Evolutionary conservation across 1,284 basidiomycete species (phyloP).

Genomic region (Cutaneotrichosporon cavernicola): DNA sequence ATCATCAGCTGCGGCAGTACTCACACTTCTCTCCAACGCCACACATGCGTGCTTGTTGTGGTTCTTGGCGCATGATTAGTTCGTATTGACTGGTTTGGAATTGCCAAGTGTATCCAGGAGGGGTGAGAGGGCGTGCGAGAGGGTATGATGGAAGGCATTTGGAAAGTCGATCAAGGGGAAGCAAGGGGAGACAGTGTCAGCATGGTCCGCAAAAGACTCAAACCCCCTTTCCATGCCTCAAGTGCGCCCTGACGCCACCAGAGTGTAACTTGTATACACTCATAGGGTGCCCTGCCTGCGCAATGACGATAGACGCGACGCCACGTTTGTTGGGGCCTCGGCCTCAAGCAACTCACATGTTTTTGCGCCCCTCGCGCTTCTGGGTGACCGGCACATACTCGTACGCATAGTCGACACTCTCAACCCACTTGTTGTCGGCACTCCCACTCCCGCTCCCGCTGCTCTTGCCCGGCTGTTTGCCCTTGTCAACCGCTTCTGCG

Average conservation of each 20-base stretch:
- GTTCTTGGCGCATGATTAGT: constrained; percentile 79
- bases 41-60: constrained; percentile 83
- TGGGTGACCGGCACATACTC: constrained; percentile 49
- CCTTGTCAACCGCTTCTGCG: not conserved
- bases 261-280: not conserved
- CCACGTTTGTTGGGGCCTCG: not conserved
- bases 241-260: not conserved
- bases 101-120: too few species aligned
- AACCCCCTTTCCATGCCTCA: not conserved
- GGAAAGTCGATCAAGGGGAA: not conserved
- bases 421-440: constrained; percentile 28
- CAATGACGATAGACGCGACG: not conserved
- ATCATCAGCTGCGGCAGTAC: constrained; percentile 24
- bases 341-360: constrained; percentile 35
- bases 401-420: constrained; percentile 46
- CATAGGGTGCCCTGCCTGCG: not conserved
- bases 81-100: constrained; percentile 66
- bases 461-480: not conserved
- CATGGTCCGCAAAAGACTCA: constrained; percentile 1
- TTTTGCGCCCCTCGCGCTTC: constrained; percentile 24
- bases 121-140: constrained; percentile 2
- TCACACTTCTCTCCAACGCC: constrained; percentile 81
- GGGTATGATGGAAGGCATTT: not conserved
- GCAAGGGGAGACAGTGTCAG: constrained; percentile 2
- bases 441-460: not conserved